These are phyloP conservation scores for Solanum peruvianum DNA, from an alignment of 257 asterid genomes.

Conservation along the genomic window DNA sequence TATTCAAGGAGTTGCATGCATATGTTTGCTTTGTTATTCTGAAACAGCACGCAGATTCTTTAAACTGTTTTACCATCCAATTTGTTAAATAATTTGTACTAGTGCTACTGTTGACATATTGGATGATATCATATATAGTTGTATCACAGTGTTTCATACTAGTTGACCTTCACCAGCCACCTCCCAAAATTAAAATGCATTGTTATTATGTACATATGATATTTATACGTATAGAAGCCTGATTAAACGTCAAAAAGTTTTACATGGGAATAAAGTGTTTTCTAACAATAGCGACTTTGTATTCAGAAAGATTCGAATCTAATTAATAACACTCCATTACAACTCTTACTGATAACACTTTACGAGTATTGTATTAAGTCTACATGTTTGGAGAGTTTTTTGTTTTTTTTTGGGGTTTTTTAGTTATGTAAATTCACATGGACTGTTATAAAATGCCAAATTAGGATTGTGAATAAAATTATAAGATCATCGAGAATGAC, in stretches of 20 bases:
- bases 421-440: not conserved
- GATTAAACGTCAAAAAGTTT: not conserved
- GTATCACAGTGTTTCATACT: not conserved
- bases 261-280: rapidly evolving
- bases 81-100: not conserved
- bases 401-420: not conserved
- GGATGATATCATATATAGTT: not conserved
- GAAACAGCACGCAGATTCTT: constrained; percentile 18
- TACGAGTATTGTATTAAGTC: not conserved
- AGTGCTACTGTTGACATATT: not conserved
- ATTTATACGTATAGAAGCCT: not conserved
- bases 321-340: too few relatives aligned
- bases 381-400: not conserved
- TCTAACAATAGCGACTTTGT: rapidly evolving
- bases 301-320: too few relatives aligned
- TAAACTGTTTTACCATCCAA: constrained; percentile 7
- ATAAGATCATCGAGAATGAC: not conserved
- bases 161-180: not conserved
- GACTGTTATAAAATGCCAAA: not conserved
- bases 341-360: not conserved
- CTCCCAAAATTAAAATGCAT: not conserved
- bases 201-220: not conserved
- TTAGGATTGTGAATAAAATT: not conserved
- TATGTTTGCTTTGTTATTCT: constrained; percentile 3
- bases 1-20: constrained; percentile 10